Evolutionary conservation across 768 basidiomycete genomes (phyloP).

Genomic region (Cystofilobasidium ferigula): DNA sequence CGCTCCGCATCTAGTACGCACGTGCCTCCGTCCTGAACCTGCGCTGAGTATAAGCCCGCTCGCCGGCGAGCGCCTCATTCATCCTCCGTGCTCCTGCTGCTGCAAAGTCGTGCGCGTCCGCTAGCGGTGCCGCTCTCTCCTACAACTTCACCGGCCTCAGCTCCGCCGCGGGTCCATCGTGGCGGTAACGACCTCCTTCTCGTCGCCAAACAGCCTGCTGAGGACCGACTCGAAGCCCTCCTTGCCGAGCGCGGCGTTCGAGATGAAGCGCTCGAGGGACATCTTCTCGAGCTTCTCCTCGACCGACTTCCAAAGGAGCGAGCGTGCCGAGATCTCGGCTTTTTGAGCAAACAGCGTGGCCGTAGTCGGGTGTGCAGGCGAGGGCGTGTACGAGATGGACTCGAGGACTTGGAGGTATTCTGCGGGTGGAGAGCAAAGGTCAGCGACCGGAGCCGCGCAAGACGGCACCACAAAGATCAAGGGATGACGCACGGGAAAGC

Average conservation of each 20-base stretch:
- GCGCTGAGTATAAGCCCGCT: no score
- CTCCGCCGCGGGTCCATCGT: background rate
- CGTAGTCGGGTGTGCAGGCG: constrained; percentile 40
- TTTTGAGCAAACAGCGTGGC: constrained; percentile 73
- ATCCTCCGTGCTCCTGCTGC: no score
- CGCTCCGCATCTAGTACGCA: background rate
- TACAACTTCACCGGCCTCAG: background rate
- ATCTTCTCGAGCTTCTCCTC: constrained; percentile 75
- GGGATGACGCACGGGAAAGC: constrained; percentile 44
- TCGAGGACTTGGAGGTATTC: constrained; percentile 46
- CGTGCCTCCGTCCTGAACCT: background rate
- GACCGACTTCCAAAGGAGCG: constrained; percentile 66
- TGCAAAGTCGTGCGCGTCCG: no score
- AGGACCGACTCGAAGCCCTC: constrained; percentile 82
- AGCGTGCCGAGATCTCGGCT: constrained; percentile 68
- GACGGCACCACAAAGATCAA: constrained; percentile 27
- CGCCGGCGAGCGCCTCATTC: no score
- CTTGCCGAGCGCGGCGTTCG: constrained; percentile 82
- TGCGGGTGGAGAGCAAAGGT: background rate
- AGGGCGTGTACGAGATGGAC: constrained; percentile 72
- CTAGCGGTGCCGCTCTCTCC: no score
- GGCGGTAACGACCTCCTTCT: constrained; percentile 5
- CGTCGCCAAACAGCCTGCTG: constrained; percentile 52
- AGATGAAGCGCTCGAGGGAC: constrained; percentile 77
- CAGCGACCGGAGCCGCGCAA: background rate